Evolutionary conservation across 192 early-diverging fungal genomes (phyloP).

Genomic region (Coemansia sp.): DNA sequence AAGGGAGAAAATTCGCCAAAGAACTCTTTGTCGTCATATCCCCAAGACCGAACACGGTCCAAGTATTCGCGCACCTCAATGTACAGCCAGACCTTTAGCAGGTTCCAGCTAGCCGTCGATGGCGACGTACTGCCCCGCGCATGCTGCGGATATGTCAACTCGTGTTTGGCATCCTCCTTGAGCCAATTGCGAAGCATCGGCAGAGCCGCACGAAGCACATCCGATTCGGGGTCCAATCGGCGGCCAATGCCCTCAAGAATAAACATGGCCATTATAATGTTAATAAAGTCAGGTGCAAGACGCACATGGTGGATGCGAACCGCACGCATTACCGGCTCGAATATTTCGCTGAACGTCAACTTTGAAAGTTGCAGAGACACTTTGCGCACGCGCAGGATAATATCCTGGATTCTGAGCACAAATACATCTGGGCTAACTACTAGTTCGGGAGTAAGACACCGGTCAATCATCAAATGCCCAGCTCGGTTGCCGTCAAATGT

Average conservation of each 20-base stretch:
- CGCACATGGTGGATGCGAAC: slow-evolving; percentile 90
- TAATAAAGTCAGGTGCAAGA: slow-evolving; percentile 93
- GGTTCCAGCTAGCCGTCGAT: slow-evolving; percentile 25
- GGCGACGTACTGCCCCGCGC: background rate
- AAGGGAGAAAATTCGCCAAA: slow-evolving; percentile 52
- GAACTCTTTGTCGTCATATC: slow-evolving; percentile 44
- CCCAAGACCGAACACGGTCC: slow-evolving; percentile 40
- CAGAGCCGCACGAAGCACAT: slow-evolving; percentile 80
- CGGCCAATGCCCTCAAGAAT: slow-evolving; percentile 94
- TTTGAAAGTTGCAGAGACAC: slow-evolving; percentile 74
- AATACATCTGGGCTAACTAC: slow-evolving; percentile 77
- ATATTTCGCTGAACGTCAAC: slow-evolving; percentile 78
- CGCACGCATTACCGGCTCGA: slow-evolving; percentile 78
- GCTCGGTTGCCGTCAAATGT: slow-evolving; percentile 83
- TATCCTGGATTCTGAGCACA: slow-evolving; percentile 74
- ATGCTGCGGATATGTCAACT: slow-evolving; percentile 24
- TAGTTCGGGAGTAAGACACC: slow-evolving; percentile 70
- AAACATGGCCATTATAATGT: slow-evolving; percentile 87
- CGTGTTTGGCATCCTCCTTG: slow-evolving; percentile 33
- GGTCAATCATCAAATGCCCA: slow-evolving; percentile 83
- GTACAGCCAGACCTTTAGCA: slow-evolving; percentile 49
- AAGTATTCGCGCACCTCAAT: slow-evolving; percentile 52
- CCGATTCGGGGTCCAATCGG: slow-evolving; percentile 84
- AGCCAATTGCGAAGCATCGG: slow-evolving; percentile 67
- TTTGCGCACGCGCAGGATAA: slow-evolving; percentile 70